Evolutionary conservation across 2,329 filamentous ascomycete species (phyloP), one percentile per base, ranked within the genome.

Genomic region (Apiospora kogelbergensis): DNA sequence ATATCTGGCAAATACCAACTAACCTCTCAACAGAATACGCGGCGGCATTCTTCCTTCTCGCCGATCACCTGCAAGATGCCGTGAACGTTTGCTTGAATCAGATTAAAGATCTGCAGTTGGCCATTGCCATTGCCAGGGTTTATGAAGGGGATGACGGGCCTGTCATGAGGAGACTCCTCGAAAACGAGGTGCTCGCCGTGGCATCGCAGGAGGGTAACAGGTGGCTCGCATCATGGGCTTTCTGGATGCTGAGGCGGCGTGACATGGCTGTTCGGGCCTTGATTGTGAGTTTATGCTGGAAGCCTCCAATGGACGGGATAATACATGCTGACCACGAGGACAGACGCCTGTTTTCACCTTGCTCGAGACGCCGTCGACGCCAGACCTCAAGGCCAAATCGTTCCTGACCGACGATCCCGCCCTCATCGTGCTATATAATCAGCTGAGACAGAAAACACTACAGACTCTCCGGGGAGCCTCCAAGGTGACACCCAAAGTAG

Each of bases 211-310:
- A 95, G 72, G 94, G 94, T 2, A 95, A 99, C 76, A 88, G 95
- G 69, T 99, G 96, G 95, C 88, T 97, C 69, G 93, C 95, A 13
- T 96, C 93, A 0, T 99, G 96, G 96, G 93, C 93, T 2, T 97
- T 97, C 77, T 97, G 94, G 91, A 93, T 97, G 86, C 85, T 98
- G 6, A 90, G 90, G 45, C 88, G 92, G 71, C 89, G 91, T 70
- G 93, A 97, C 73, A 92, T 94, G 84, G 93, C 95, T 6, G 94
- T 98, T 7, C 89, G 93, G 67, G 90, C 92, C 7, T 84, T 99
- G 3, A 91, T 97, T 73, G 91, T 94, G 81, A 84, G 90, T 26
- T 2, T 22, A 33, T 20, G 53, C 30, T n/a, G 30, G 53, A 60
- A 60, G 53, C 53, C 53, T 37, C 13, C 24, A 24, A 53, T 11